Conservation (phyloP, 2,329 filamentous ascomycete species). For the Fusarium nodosum region DNA sequence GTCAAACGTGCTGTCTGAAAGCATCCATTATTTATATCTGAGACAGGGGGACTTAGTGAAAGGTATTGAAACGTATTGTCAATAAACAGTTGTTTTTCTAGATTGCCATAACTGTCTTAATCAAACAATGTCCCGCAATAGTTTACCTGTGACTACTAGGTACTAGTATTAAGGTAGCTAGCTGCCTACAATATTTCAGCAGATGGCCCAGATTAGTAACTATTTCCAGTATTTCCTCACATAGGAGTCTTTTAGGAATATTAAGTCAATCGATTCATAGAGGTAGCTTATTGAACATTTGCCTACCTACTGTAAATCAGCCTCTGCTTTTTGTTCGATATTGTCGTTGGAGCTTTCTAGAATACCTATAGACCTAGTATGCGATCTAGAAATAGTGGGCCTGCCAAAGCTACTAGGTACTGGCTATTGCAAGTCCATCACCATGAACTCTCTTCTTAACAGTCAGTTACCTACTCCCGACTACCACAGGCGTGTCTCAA, state of each 20-base stretch:
- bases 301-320: neutral
- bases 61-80: neutral
- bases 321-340: conserved; percentile 1
- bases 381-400: conserved; percentile 37
- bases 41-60: conserved; percentile 7
- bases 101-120: conserved; percentile 9
- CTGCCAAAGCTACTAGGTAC: conserved; percentile 8
- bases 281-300: neutral
- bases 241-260: neutral
- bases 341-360: conserved; percentile 19
- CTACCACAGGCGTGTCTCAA: neutral
- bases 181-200: too few species aligned
- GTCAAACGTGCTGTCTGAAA: conserved; percentile 23
- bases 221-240: neutral
- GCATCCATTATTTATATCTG: conserved; percentile 16
- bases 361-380: conserved; percentile 12
- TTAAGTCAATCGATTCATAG: neutral
- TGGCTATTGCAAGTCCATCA: neutral
- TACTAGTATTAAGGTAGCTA: too few species aligned
- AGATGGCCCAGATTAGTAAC: neutral
- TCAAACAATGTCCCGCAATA: conserved; percentile 25
- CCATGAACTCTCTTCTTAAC: conserved; percentile 10
- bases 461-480: neutral
- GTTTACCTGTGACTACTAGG: neutral
- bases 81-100: conserved; percentile 1